A percentile compares a stretch with the other conserved stretches of the same genome.
phyloP scores from a whole-genome alignment of 139 green algal species.

The Penium margaritaceum region DNA sequence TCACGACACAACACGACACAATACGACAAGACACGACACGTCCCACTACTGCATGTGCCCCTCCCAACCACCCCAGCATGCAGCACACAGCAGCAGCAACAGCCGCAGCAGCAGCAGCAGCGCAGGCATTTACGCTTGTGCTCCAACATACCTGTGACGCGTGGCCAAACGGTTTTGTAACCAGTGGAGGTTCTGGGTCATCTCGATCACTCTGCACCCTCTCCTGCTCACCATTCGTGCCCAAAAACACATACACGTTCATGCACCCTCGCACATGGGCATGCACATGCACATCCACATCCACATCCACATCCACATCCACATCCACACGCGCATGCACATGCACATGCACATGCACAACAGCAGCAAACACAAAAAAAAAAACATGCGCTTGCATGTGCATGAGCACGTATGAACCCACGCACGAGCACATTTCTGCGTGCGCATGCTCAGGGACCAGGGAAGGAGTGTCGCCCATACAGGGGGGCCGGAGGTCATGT shows the following conservation, averaged over 20 bases:
- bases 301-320: not conserved
- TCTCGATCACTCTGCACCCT: constrained; percentile 35
- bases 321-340: not conserved
- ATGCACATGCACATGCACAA: no score
- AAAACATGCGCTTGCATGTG: no score
- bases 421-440: not conserved
- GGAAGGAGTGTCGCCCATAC: not conserved
- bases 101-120: no score
- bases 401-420: not conserved
- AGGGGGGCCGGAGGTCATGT: not conserved
- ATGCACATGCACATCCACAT: not conserved
- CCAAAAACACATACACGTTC: not conserved
- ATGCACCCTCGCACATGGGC: not conserved
- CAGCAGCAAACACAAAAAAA: no score
- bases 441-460: not conserved
- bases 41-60: no score
- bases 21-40: no score
- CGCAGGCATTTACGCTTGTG: no score
- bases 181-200: constrained; percentile 42
- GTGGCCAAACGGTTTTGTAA: constrained; percentile 47
- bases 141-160: constrained; percentile 40
- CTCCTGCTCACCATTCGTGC: constrained; percentile 26
- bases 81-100: no score
- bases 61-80: no score
- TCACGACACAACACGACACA: no score